Conservation (phyloP, 495 filamentous ascomycete genomes). For the Talaromyces nanjingensis region DNA sequence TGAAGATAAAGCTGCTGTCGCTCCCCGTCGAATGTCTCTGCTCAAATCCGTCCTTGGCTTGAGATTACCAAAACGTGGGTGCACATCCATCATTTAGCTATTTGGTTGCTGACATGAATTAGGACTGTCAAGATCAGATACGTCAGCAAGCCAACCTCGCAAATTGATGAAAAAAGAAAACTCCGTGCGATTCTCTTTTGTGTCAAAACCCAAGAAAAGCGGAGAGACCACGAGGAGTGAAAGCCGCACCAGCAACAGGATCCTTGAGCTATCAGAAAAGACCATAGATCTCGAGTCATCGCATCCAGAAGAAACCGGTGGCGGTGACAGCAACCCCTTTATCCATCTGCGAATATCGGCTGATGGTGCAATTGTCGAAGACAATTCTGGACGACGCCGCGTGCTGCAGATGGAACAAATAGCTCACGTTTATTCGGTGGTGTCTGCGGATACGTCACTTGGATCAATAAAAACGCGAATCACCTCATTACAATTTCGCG, state of each 20-base stretch:
- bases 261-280: background rate
- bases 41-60: slow-evolving; percentile 16
- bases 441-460: slow-evolving; percentile 4
- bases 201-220: slow-evolving; percentile 17
- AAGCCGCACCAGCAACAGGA: slow-evolving; percentile 8
- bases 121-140: slow-evolving; percentile 20
- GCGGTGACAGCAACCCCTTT: slow-evolving; percentile 7
- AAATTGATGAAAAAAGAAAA: slow-evolving; percentile 23
- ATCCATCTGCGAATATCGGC: slow-evolving; percentile 21
- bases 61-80: slow-evolving; percentile 18
- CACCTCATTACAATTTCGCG: background rate
- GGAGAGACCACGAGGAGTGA: slow-evolving; percentile 12
- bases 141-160: slow-evolving; percentile 16
- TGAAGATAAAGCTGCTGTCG: background rate
- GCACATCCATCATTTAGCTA: too few species aligned
- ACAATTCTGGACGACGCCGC: slow-evolving; percentile 22
- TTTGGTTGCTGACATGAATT: too few species aligned
- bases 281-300: background rate
- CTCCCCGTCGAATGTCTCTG: slow-evolving; percentile 7
- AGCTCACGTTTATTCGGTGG: slow-evolving; percentile 16
- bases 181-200: slow-evolving; percentile 24
- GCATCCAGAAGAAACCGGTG: background rate
- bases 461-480: slow-evolving; percentile 7
- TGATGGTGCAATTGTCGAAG: slow-evolving; percentile 22
- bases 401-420: slow-evolving; percentile 24